phyloP scores from a whole-genome alignment of 2,329 filamentous ascomycete genomes.

The Berkeleyomyces rouxiae region DNA sequence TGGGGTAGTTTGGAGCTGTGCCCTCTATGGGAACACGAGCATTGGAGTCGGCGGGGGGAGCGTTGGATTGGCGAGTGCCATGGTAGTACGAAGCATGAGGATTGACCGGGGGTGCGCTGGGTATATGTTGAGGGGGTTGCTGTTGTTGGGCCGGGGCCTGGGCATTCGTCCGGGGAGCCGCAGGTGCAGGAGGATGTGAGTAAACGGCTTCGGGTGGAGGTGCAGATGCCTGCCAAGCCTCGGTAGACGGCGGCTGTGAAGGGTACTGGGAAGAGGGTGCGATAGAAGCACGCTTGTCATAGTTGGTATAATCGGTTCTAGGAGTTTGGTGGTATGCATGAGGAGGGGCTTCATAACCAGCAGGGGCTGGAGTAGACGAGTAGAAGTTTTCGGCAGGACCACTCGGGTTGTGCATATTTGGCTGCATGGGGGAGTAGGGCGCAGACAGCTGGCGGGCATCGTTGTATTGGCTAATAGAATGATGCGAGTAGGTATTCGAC shows the following conservation, averaged over 20 bases:
- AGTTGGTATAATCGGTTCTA: not conserved
- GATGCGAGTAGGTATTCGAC: constrained; percentile 80
- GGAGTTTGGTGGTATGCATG: constrained; percentile 1
- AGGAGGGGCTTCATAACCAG: not conserved
- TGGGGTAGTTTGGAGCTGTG: constrained; percentile 35
- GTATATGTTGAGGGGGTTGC: constrained; percentile 13
- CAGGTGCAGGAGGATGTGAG: constrained; percentile 18
- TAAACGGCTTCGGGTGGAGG: constrained; percentile 20
- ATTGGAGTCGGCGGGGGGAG: constrained; percentile 9
- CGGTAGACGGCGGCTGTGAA: not conserved
- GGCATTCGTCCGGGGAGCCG: constrained; percentile 19
- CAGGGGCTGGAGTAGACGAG: constrained; percentile 30
- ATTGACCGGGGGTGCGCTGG: constrained; percentile 25
- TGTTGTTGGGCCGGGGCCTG: not conserved
- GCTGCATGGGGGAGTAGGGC: constrained; percentile 53
- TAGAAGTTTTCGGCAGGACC: constrained; percentile 67
- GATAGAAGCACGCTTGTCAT: not conserved
- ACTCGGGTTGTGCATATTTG: constrained; percentile 30
- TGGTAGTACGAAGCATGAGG: constrained; percentile 41
- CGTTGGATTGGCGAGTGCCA: constrained; percentile 18
- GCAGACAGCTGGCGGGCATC: constrained; percentile 38
- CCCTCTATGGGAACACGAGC: constrained; percentile 26
- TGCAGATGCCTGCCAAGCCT: constrained; percentile 10
- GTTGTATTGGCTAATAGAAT: constrained; percentile 40
- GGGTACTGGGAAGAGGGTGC: not conserved